A percentile compares a stretch with the other conserved stretches of the same genome.
These are phyloP conservation scores for Ceratobasidium papillatum DNA, from an alignment of 1,284 basidiomycete species.

Conservation along the genomic window DNA sequence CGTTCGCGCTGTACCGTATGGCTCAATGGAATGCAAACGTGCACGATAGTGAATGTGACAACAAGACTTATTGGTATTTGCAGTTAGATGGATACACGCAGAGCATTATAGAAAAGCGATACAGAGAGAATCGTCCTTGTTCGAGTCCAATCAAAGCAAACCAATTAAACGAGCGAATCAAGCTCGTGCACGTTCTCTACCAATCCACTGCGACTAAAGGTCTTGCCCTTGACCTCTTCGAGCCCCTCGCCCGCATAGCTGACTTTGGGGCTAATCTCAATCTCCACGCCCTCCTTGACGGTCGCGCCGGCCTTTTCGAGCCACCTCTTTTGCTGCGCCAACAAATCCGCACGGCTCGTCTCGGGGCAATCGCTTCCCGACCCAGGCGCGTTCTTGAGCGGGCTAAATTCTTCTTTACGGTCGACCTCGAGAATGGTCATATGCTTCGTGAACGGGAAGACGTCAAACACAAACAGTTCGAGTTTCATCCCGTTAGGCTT, in stretches of 20 bases:
- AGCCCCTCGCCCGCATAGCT: slow-evolving; percentile 94
- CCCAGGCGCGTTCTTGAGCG: slow-evolving; percentile 96
- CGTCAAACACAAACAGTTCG: slow-evolving; percentile 98
- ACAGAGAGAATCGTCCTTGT: slow-evolving; percentile 23
- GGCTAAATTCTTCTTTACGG: slow-evolving; percentile 92
- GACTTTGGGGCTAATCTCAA: slow-evolving; percentile 90
- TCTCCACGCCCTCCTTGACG: slow-evolving; percentile 74
- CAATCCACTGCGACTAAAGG: slow-evolving; percentile 62
- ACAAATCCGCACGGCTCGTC: slow-evolving; percentile 88
- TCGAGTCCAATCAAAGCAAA: slow-evolving; percentile 2
- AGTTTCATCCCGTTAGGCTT: slow-evolving; percentile 99
- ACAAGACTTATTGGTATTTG: slow-evolving; percentile 1
- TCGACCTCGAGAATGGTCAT: slow-evolving; percentile 92
- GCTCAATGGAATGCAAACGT: slow-evolving; percentile 9
- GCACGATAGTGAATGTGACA: neutral
- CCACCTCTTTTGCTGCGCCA: slow-evolving; percentile 91
- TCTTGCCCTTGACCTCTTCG: slow-evolving; percentile 79
- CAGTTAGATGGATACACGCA: slow-evolving; percentile 48
- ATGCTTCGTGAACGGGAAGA: slow-evolving; percentile 89
- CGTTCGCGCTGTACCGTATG: neutral
- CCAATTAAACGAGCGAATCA: slow-evolving; percentile 56
- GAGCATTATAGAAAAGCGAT: slow-evolving; percentile 64
- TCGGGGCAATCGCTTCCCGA: slow-evolving; percentile 93
- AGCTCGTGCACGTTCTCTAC: slow-evolving; percentile 61
- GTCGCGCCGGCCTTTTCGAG: slow-evolving; percentile 80